Evolutionary conservation across 2,329 filamentous ascomycete genomes (phyloP).

Genomic region (Arthrobotrys iridis): DNA sequence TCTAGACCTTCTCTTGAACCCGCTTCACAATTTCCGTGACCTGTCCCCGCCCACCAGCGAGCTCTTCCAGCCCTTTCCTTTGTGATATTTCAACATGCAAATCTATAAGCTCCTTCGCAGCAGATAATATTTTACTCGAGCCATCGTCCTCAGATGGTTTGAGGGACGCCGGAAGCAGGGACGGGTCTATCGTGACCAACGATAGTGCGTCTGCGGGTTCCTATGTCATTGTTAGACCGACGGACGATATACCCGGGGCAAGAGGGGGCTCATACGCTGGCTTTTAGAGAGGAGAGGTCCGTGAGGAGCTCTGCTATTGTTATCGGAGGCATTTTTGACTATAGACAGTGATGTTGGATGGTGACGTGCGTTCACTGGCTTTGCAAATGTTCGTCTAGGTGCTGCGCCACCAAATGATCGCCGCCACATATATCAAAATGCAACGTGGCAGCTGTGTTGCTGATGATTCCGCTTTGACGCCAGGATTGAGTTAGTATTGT

Average conservation of each 20-base stretch:
- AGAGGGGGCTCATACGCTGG: conserved; percentile 21
- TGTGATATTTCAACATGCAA: conserved; percentile 50
- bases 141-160: neutral
- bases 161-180: conserved; percentile 34
- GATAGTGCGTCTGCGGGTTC: conserved; percentile 46
- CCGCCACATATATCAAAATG: no score
- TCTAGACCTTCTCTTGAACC: conserved; percentile 38
- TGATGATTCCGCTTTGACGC: no score
- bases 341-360: conserved; percentile 1
- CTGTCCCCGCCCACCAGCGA: conserved; percentile 30
- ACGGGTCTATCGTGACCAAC: conserved; percentile 47
- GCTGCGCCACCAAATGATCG: neutral
- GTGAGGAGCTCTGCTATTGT: conserved; percentile 53
- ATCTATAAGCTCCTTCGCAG: conserved; percentile 45
- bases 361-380: neutral
- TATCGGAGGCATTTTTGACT: conserved; percentile 44
- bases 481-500: no score
- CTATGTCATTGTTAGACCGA: neutral
- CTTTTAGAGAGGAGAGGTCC: conserved; percentile 50
- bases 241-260: neutral
- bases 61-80: conserved; percentile 42
- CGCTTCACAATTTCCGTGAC: conserved; percentile 36
- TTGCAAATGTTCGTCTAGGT: neutral
- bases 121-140: neutral
- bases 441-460: no score